Conservation (phyloP, 805 yeast genomes). For the Helenozyma rhizophorensis region DNA sequence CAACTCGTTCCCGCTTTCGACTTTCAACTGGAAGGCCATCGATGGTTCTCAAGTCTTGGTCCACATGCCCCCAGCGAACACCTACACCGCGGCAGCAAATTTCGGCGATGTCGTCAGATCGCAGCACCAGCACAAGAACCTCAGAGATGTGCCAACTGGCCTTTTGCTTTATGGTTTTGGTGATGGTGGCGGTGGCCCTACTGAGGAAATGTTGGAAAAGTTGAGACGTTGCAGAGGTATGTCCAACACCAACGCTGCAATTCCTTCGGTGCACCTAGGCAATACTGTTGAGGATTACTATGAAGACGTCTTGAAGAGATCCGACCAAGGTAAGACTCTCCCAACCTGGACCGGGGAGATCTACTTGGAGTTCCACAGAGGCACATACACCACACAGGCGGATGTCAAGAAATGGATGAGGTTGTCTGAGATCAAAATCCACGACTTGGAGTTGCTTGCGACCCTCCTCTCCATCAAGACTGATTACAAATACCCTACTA, state of each 20-base stretch:
- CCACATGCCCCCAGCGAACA: conserved; percentile 97
- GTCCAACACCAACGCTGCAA: conserved; percentile 69
- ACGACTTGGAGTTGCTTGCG: conserved; percentile 82
- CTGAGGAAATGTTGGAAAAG: conserved; percentile 88
- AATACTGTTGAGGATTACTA: conserved; percentile 77
- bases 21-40: conserved; percentile 93
- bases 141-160: conserved; percentile 76
- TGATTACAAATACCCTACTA: conserved; percentile 66
- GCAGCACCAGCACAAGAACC: conserved; percentile 74
- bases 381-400: conserved; percentile 95
- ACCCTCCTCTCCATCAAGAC: conserved; percentile 60
- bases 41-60: conserved; percentile 92
- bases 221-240: conserved; percentile 88
- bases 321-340: conserved; percentile 61
- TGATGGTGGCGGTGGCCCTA: conserved; percentile 99
- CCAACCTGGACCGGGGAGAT: conserved; percentile 94
- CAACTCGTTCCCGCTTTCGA: conserved; percentile 81
- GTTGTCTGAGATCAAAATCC: conserved; percentile 66
- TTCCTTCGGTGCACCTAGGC: conserved; percentile 82
- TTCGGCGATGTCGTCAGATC: conserved; percentile 90
- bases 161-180: conserved; percentile 87
- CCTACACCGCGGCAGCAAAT: conserved; percentile 90
- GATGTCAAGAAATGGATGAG: conserved; percentile 79
- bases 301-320: conserved; percentile 54
- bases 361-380: conserved; percentile 92